Evolutionary conservation across 768 basidiomycete species (phyloP).

Genomic region (Amanita molliuscula): DNA sequence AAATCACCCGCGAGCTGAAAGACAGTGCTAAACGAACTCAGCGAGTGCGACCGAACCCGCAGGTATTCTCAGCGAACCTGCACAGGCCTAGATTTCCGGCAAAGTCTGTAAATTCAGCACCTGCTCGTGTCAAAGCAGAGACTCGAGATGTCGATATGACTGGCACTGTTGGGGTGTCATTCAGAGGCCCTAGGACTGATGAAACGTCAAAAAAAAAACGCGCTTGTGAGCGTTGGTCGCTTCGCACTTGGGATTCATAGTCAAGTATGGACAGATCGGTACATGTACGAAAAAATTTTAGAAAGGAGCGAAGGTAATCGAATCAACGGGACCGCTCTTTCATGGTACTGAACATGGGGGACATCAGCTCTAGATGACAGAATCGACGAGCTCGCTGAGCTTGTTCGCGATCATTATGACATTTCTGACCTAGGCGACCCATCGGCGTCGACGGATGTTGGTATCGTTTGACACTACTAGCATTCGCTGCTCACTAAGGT

Average conservation of each 20-base stretch:
- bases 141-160: neutral
- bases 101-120: slow-evolving; percentile 5
- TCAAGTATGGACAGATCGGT: slow-evolving; percentile 45
- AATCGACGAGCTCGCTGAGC: slow-evolving; percentile 79
- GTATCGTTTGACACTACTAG: slow-evolving; percentile 10
- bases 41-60: slow-evolving; percentile 14
- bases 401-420: slow-evolving; percentile 60
- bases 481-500: slow-evolving; percentile 3
- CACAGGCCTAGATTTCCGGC: slow-evolving; percentile 25
- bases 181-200: slow-evolving; percentile 29
- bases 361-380: slow-evolving; percentile 66
- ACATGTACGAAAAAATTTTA: slow-evolving; percentile 89
- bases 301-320: slow-evolving; percentile 71
- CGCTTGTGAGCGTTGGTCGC: slow-evolving; percentile 37
- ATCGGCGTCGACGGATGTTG: slow-evolving; percentile 30
- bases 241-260: neutral
- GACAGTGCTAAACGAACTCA: slow-evolving; percentile 23
- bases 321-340: neutral
- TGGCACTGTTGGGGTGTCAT: slow-evolving; percentile 18
- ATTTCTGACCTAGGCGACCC: slow-evolving; percentile 75
- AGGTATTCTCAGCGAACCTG: slow-evolving; percentile 18
- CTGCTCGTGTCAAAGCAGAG: neutral
- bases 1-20: slow-evolving; percentile 35
- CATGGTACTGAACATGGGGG: neutral
- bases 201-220: slow-evolving; percentile 31